Base-by-base conservation (phyloP, 1,284 basidiomycete species). In the Boletus mariae region DNA sequence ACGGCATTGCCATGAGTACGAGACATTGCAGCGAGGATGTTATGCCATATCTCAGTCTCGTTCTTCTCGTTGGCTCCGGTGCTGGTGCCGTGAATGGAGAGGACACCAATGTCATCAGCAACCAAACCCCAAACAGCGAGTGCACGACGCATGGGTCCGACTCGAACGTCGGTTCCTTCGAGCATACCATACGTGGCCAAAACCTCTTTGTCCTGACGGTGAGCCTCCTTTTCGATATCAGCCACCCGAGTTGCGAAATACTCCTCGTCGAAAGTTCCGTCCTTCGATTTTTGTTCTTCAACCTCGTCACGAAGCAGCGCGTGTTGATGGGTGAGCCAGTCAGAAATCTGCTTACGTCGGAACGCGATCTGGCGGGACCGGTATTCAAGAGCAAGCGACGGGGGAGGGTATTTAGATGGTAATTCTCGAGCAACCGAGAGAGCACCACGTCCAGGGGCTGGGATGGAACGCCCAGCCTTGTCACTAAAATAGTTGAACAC, bases 31-130 rank as follows among this genome's bases (percentile, higher is more conserved):
- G 83, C 84, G 74, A 99, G 92, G 68, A 98, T 87, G 60, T 93
- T 86, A 71, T 98, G 94, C 90, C 96, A 98, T 56, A 98, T 94
- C 62, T 88, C 85, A 7, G 92, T 94, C 79, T 99, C 96, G 72
- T 99, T 99, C 77, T 95, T 92, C 80, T 99, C 95, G 72, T 99
- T 99, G 35, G 96, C 96, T 64, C 86, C 89, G 37, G 97, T 99
- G 65, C 94, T 96, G 6, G 96, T 99, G 43, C 94, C 94, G 64
- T 95, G 94, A 59, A 95, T 93, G 25, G 92, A 92, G 47, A 94
- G 77, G 43, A 90, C 84, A 58, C 90, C 92, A 59, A 99, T 86
- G 58, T 97, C 92, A 69, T 99, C 95, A 34, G 91, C 88, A 23
- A 84, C 90, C 54, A 99, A 78, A 59, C 94, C 95, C 94, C 94